Evolutionary conservation across 371 early-diverging fungal species (phyloP).

Genomic region (Zychaea mexicana): DNA sequence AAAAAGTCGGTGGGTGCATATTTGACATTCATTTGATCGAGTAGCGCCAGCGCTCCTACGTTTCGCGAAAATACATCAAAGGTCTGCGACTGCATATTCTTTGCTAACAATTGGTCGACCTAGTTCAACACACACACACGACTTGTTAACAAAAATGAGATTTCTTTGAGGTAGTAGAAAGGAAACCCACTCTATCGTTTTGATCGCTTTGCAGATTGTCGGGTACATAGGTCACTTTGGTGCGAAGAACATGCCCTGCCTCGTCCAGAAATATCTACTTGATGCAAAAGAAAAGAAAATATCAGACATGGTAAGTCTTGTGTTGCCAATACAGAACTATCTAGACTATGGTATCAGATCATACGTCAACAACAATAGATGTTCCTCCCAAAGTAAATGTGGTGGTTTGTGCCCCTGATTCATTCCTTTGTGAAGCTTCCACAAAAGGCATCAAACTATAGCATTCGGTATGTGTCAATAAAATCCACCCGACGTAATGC

Average conservation of each 20-base stretch:
- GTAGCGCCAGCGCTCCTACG: constrained; percentile 49
- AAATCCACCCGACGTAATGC: no score
- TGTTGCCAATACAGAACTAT: neutral
- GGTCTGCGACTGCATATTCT: constrained; percentile 47
- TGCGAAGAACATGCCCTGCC: constrained; percentile 41
- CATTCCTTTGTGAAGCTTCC: constrained; percentile 47
- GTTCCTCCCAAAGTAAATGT: constrained; percentile 61
- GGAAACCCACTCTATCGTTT: constrained; percentile 44
- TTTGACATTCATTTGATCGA: constrained; percentile 56
- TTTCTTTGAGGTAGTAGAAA: neutral
- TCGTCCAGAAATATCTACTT: constrained; percentile 63
- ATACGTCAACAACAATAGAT: constrained; percentile 64
- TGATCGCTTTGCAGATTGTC: constrained; percentile 52
- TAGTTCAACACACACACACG: constrained; percentile 9
- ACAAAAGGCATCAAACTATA: constrained; percentile 54
- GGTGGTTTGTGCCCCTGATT: constrained; percentile 42
- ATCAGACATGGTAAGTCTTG: neutral
- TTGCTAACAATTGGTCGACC: constrained; percentile 52
- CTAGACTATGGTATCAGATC: neutral
- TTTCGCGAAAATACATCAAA: constrained; percentile 52
- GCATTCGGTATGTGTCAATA: neutral
- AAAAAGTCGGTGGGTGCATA: constrained; percentile 57
- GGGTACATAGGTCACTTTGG: constrained; percentile 60
- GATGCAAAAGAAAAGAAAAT: neutral
- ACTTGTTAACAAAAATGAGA: neutral